Percentiles rank a stretch among this genome's conserved stretches.
These are phyloP conservation scores for Truncatella angustata DNA, from an alignment of 2,329 filamentous ascomycete genomes.

Conservation along the genomic window DNA sequence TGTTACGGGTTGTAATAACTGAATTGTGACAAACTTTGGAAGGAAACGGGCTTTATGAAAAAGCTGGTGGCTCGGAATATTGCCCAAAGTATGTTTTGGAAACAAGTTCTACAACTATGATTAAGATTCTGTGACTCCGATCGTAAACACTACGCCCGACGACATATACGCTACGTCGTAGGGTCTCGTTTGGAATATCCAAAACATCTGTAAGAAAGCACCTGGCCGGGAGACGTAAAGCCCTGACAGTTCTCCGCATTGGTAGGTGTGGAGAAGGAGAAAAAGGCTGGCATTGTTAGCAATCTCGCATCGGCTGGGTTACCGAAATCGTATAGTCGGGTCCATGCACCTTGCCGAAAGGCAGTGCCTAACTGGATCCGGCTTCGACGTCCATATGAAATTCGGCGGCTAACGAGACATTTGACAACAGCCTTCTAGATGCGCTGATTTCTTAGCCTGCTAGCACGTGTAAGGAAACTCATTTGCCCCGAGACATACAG, in stretches of 20 bases:
- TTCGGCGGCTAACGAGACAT: not conserved
- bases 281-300: not conserved
- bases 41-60: no score
- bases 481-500: not conserved
- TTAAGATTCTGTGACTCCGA: no score
- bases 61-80: no score
- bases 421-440: not conserved
- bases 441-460: not conserved
- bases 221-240: no score
- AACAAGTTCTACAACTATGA: no score
- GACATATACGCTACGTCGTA: no score
- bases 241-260: no score
- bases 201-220: not conserved
- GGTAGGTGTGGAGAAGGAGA: not conserved
- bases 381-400: not conserved
- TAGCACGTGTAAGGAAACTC: not conserved
- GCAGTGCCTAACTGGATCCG: not conserved
- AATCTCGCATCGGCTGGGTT: conserved; percentile 4
- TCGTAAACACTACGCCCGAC: no score
- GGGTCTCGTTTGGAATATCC: no score
- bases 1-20: no score
- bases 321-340: conserved; percentile 4
- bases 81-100: no score
- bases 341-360: not conserved
- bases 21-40: no score